Evolutionary conservation across 2,329 filamentous ascomycete genomes (phyloP).

Genomic region (Chrysoporthe deuterocubensis): DNA sequence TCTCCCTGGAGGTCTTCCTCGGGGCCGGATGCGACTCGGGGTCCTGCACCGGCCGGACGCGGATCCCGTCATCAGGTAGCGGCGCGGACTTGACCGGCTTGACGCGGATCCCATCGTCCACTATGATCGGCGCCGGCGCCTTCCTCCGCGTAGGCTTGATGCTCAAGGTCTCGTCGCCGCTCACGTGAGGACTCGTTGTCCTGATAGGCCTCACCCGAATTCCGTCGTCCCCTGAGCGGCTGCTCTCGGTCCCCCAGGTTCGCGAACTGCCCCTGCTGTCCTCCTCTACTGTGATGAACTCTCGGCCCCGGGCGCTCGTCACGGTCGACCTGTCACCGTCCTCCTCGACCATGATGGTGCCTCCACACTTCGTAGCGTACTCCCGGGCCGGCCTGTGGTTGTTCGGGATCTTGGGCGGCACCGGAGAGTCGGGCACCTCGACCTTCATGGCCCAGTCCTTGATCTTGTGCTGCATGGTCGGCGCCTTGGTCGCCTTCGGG

Average conservation of each 20-base stretch:
- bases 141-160: constrained; percentile 45
- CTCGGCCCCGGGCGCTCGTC: constrained; percentile 24
- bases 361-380: constrained; percentile 36
- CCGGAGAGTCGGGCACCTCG: constrained; percentile 50
- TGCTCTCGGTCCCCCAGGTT: constrained; percentile 15
- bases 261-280: constrained; percentile 24
- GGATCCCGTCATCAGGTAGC: constrained; percentile 42
- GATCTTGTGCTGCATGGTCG: constrained; percentile 62
- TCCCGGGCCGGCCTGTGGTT: constrained; percentile 29
- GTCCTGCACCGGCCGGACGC: constrained; percentile 38
- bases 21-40: constrained; percentile 37
- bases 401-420: constrained; percentile 41
- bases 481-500: constrained; percentile 56
- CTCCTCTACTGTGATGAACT: constrained; percentile 31
- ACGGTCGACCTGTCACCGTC: constrained; percentile 31
- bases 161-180: constrained; percentile 39
- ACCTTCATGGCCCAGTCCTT: constrained; percentile 64
- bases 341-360: constrained; percentile 43
- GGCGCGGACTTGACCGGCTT: constrained; percentile 32
- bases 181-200: constrained; percentile 31
- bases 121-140: constrained; percentile 29
- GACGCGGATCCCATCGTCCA: constrained; percentile 42
- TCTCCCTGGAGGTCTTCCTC: constrained; percentile 35
- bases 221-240: constrained; percentile 37
- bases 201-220: constrained; percentile 45